These are phyloP conservation scores for Chlorella variabilis DNA, from an alignment of 163 green algal species.

Conservation along the genomic window DNA sequence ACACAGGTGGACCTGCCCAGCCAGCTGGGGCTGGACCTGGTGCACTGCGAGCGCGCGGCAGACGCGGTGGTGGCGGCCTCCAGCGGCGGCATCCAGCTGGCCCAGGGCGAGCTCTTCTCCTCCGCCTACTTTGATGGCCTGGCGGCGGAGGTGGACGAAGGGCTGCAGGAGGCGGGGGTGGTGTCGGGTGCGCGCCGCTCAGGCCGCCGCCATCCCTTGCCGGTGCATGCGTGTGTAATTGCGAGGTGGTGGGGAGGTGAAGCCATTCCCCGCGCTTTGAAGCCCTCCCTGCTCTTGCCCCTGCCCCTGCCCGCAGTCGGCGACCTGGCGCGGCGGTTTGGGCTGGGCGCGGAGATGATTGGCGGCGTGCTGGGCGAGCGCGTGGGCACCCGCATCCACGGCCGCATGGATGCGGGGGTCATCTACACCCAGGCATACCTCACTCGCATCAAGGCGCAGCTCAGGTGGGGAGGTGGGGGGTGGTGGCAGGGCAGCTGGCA, in stretches of 20 bases:
- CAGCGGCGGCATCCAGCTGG: slow-evolving; percentile 46
- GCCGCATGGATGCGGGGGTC: slow-evolving; percentile 75
- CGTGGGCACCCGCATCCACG: slow-evolving; percentile 77
- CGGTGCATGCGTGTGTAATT: no score
- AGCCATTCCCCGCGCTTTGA: no score
- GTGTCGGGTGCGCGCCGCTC: slow-evolving; percentile 31
- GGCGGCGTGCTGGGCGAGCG: slow-evolving; percentile 43
- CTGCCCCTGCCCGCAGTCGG: slow-evolving; percentile 45
- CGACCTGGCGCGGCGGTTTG: slow-evolving; percentile 76
- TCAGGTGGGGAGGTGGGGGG: slow-evolving; percentile 10
- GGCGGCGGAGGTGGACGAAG: slow-evolving; percentile 83
- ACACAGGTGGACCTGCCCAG: slow-evolving; percentile 80
- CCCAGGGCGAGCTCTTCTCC: slow-evolving; percentile 89
- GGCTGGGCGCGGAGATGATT: slow-evolving; percentile 67
- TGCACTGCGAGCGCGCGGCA: slow-evolving; percentile 82
- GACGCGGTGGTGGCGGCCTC: slow-evolving; percentile 9
- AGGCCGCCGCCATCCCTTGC: no score
- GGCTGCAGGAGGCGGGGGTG: slow-evolving; percentile 58
- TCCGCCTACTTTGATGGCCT: slow-evolving; percentile 83
- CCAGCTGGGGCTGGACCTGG: slow-evolving; percentile 87
- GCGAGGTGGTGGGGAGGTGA: not conserved
- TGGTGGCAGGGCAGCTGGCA: not conserved
- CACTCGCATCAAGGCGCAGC: slow-evolving; percentile 70
- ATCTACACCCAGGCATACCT: slow-evolving; percentile 89
- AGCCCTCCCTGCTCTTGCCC: no score